Evolutionary conservation across 805 yeast species (phyloP).

Genomic region (Pichia exigua): DNA sequence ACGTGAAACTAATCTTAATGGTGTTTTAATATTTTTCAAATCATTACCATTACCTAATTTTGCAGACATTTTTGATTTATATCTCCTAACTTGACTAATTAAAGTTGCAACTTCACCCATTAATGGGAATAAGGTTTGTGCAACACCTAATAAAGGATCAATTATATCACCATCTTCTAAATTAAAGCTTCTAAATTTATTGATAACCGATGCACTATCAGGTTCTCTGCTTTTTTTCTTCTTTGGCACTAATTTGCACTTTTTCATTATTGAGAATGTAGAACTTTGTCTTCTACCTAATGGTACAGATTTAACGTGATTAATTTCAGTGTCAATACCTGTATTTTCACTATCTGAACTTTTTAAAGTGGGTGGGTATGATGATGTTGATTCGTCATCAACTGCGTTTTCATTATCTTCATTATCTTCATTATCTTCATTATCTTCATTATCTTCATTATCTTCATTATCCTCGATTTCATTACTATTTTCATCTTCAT

Average conservation of each 20-base stretch:
- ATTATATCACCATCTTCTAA: conserved; percentile 32
- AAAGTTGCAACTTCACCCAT: conserved; percentile 57
- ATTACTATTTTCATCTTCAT: conserved; percentile 25
- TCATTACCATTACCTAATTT: background rate
- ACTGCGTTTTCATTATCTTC: background rate
- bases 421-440: background rate
- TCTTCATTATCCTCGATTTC: background rate
- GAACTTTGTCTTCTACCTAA: background rate
- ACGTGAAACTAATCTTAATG: conserved; percentile 39
- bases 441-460: conserved; percentile 1
- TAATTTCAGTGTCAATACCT: background rate
- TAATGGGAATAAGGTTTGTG: conserved; percentile 54
- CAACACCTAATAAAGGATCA: conserved; percentile 63
- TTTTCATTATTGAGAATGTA: background rate
- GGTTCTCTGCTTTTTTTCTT: conserved; percentile 10
- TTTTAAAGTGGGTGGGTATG: background rate
- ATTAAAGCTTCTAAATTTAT: conserved; percentile 33
- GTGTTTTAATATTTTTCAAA: conserved; percentile 24
- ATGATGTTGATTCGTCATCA: background rate
- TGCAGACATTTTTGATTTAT: conserved; percentile 17
- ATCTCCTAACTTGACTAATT: conserved; percentile 39
- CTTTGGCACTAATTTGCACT: background rate
- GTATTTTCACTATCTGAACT: background rate
- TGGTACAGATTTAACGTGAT: background rate
- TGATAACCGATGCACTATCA: conserved; percentile 27